Percentiles rank a stretch among this genome's conserved stretches.
Conservation (phyloP, 108 stramenopile genomes). For the Nitzschia sp. region DNA sequence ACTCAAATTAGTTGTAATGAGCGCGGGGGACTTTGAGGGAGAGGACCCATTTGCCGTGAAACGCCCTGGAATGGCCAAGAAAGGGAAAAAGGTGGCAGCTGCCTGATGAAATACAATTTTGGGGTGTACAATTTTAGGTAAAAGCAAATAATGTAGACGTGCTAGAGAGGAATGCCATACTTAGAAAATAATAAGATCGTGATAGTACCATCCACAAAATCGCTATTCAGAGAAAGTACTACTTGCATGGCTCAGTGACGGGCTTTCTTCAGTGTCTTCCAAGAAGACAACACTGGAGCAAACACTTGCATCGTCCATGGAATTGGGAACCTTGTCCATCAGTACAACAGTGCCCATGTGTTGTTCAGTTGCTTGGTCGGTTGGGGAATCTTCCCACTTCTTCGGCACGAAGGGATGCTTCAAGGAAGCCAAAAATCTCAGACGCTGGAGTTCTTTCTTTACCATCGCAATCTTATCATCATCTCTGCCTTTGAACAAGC, state of each 20-base stretch:
- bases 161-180: too few relatives aligned
- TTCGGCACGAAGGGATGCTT: conserved; percentile 15
- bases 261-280: neutral
- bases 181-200: too few relatives aligned
- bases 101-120: too few relatives aligned
- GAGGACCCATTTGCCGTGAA: neutral
- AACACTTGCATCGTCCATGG: neutral
- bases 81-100: neutral
- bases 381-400: neutral
- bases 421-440: conserved; percentile 19
- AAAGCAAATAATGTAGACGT: neutral
- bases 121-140: neutral
- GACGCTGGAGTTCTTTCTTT: conserved; percentile 15
- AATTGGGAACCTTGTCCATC: neutral
- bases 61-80: neutral
- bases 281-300: conserved; percentile 1
- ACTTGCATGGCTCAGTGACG: neutral
- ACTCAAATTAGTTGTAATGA: neutral
- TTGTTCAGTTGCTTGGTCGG: neutral
- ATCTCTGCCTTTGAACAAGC: neutral
- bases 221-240: neutral
- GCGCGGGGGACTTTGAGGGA: neutral
- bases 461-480: conserved; percentile 23
- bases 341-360: neutral
- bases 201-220: neutral